Conservation (phyloP, 1,284 basidiomycete genomes). For the Inonotus hispidus region DNA sequence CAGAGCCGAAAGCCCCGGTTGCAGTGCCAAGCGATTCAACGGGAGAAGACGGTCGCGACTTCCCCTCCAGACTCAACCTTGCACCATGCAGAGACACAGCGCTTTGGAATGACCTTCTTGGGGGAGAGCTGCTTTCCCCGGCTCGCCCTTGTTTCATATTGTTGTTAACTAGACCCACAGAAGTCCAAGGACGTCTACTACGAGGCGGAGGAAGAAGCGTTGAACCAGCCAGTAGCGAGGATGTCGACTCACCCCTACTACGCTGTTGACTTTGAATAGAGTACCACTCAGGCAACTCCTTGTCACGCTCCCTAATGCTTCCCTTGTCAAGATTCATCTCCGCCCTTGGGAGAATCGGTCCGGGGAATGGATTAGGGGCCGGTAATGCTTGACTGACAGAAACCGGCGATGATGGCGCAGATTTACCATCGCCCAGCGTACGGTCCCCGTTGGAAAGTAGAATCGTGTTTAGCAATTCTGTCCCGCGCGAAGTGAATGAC, state of each 20-base stretch:
- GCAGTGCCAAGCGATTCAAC: constrained; percentile 16
- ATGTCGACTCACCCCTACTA: constrained; percentile 12
- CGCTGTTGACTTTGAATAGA: constrained; percentile 11
- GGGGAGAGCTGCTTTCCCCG: not conserved
- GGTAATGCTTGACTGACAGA: not conserved
- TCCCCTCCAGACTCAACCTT: constrained; percentile 15
- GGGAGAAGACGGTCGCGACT: constrained; percentile 9
- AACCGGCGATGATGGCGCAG: constrained; percentile 22
- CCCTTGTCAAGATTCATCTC: constrained; percentile 15
- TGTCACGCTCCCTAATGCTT: constrained; percentile 9
- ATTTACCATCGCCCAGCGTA: constrained; percentile 25
- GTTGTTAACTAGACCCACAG: constrained; percentile 24
- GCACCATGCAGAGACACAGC: constrained; percentile 8
- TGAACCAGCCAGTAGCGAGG: constrained; percentile 34
- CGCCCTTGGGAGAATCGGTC: constrained; percentile 10
- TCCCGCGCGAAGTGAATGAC: constrained; percentile 45
- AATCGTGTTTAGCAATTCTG: constrained; percentile 48
- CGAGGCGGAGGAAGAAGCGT: constrained; percentile 61
- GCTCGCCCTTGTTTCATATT: constrained; percentile 1
- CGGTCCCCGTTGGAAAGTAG: constrained; percentile 34
- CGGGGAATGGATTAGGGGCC: constrained; percentile 1
- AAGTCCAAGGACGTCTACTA: constrained; percentile 45
- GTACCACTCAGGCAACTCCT: constrained; percentile 16
- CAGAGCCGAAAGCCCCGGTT: constrained; percentile 32
- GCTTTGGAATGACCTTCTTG: constrained; percentile 14